Evolutionary conservation across 225 moss, liverwort and hornwort species (phyloP).

Genomic region (Polytrichum commune): DNA sequence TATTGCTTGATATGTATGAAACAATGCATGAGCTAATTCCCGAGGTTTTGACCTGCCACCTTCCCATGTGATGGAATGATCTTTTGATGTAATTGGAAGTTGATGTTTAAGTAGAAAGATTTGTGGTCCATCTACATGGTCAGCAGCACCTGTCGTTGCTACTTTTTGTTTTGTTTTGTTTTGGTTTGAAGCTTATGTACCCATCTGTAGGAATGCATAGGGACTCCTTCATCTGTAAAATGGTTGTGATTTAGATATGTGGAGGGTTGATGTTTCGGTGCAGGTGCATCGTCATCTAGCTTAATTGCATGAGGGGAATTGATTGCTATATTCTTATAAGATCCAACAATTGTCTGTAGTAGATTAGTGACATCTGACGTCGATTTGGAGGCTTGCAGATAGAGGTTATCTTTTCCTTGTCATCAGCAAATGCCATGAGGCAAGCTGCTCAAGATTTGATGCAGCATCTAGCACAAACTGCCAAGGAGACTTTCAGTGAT

Average conservation of each 20-base stretch:
- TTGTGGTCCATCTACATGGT: background rate
- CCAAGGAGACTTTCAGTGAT: conserved; percentile 71
- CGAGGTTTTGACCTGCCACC: conserved; percentile 40
- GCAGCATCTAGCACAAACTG: conserved; percentile 57
- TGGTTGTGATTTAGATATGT: no score
- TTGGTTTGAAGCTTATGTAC: no score
- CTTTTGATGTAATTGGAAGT: background rate
- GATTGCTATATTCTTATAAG: no score
- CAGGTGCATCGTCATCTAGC: no score
- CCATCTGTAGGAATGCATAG: no score
- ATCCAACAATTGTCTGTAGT: no score
- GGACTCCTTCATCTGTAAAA: no score
- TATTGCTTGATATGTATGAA: conserved; percentile 83
- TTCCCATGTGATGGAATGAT: background rate
- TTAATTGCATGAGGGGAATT: no score
- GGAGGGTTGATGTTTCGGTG: no score
- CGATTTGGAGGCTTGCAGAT: conserved; percentile 33
- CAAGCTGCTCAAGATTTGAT: conserved; percentile 59
- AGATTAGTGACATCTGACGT: background rate
- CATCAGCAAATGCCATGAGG: conserved; percentile 49
- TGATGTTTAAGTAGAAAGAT: conserved; percentile 6
- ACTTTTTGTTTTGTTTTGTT: no score
- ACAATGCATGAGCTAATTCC: conserved; percentile 74
- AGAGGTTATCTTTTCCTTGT: conserved; percentile 64
- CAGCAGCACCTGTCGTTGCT: no score